Evolutionary conservation across 2,329 filamentous ascomycete species (phyloP).

Genomic region (Aspergillus flavus): DNA sequence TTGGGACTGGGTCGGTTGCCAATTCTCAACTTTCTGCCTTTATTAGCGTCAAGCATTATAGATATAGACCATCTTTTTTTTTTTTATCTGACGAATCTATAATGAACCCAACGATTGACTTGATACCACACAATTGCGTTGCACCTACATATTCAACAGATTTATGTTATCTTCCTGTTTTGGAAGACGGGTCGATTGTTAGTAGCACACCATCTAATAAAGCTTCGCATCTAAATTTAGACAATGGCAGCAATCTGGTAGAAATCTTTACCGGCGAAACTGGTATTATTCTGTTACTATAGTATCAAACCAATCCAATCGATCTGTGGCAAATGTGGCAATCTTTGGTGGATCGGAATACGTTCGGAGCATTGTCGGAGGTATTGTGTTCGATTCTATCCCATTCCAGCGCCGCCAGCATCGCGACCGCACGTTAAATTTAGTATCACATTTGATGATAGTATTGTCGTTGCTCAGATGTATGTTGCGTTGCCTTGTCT

Average conservation of each 20-base stretch:
- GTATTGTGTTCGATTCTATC: background rate
- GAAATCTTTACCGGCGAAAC: background rate
- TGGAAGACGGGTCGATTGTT: too few species aligned
- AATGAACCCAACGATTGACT: background rate
- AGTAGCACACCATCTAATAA: too few species aligned
- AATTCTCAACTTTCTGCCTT: background rate
- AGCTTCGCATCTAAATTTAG: background rate
- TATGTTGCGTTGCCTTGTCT: background rate
- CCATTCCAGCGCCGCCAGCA: background rate
- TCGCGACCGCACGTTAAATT: background rate
- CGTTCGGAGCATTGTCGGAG: background rate
- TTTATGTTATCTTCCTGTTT: background rate
- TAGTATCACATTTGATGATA: background rate
- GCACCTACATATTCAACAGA: background rate
- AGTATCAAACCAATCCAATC: too few species aligned
- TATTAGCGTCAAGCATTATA: background rate
- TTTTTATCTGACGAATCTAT: background rate
- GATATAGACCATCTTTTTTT: background rate
- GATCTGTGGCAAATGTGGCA: background rate
- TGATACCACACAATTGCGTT: background rate
- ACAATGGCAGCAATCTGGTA: background rate
- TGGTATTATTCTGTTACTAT: background rate
- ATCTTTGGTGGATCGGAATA: background rate
- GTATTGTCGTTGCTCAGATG: background rate
- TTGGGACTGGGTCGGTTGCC: background rate